Evolutionary conservation across 495 filamentous ascomycete species (phyloP).

Genomic region (Jackrogersella multiformis): DNA sequence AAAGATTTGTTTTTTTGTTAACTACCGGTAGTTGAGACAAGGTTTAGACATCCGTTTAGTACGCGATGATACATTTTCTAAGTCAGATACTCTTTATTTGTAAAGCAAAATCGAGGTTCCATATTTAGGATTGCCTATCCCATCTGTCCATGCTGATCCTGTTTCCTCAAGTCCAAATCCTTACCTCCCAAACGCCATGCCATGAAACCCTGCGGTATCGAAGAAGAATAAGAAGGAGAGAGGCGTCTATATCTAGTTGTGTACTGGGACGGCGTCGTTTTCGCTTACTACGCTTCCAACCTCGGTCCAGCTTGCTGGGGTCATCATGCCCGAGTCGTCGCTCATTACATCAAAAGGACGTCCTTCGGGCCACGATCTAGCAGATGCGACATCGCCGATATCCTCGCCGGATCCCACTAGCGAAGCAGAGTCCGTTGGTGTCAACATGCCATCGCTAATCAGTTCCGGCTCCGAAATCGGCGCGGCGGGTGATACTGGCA

Average conservation of each 20-base stretch:
- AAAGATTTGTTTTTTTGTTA: not conserved
- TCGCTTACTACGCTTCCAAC: constrained; percentile 77
- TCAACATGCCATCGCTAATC: constrained; percentile 58
- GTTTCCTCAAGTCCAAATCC: constrained; percentile 25
- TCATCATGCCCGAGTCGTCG: constrained; percentile 68
- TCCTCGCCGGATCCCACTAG: constrained; percentile 56
- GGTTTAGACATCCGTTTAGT: constrained; percentile 30
- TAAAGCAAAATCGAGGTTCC: constrained; percentile 14
- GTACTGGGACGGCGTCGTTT: constrained; percentile 51
- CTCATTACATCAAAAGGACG: constrained; percentile 69
- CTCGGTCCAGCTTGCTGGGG: constrained; percentile 80
- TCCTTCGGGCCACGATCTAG: constrained; percentile 24
- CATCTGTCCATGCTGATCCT: constrained; percentile 24
- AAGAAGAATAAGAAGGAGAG: constrained; percentile 15
- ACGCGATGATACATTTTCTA: constrained; percentile 19
- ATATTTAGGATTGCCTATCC: constrained; percentile 18
- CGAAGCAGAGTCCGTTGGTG: constrained; percentile 61
- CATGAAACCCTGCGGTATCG: constrained; percentile 26
- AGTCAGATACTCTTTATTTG: constrained; percentile 4
- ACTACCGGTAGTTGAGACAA: constrained; percentile 24
- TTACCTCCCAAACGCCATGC: constrained; percentile 34
- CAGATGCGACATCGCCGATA: constrained; percentile 49
- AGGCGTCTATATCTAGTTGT: constrained; percentile 32
- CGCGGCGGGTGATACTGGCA: constrained; percentile 52
- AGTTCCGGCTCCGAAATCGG: constrained; percentile 55